phyloP scores from a whole-genome alignment of 176 grass and related monocot species.

The Triticum timopheevii region DNA sequence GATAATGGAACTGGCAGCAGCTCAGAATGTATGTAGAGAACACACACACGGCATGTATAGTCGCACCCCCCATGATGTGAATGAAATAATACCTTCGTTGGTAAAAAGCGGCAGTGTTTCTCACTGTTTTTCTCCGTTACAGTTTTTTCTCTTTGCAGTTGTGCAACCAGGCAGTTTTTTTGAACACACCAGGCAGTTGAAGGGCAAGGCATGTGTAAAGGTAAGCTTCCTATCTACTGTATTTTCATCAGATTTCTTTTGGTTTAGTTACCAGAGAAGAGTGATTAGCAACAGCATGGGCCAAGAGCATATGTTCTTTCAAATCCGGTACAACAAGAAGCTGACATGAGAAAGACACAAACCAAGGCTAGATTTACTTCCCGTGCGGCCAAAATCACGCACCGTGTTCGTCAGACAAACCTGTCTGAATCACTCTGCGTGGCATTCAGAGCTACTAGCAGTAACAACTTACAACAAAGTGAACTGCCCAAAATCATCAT shows the following conservation, averaged over 20 bases:
- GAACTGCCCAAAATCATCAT: too few species aligned
- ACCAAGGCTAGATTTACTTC: neutral
- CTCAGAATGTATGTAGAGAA: constrained; percentile 1
- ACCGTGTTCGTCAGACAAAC: neutral
- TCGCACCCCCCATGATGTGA: constrained; percentile 9
- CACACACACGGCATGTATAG: neutral
- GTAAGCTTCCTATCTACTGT: too few species aligned
- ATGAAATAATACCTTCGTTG: constrained; percentile 27
- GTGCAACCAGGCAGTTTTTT: neutral
- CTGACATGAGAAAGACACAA: neutral
- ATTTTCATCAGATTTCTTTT: too few species aligned
- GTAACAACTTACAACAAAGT: neutral
- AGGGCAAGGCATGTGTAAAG: neutral
- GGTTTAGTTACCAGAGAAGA: neutral
- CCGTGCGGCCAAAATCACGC: too few species aligned
- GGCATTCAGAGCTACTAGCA: neutral
- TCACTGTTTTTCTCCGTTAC: neutral
- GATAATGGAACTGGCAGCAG: neutral
- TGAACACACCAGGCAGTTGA: neutral
- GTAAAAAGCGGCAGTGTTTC: neutral
- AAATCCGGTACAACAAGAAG: neutral
- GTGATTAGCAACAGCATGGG: too few species aligned
- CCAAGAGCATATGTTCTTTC: too few species aligned
- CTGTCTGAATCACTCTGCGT: neutral
- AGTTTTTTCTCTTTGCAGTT: too few species aligned